Base-by-base conservation (phyloP, 2,329 filamentous ascomycete genomes). In the Sporothrix mexicana region DNA sequence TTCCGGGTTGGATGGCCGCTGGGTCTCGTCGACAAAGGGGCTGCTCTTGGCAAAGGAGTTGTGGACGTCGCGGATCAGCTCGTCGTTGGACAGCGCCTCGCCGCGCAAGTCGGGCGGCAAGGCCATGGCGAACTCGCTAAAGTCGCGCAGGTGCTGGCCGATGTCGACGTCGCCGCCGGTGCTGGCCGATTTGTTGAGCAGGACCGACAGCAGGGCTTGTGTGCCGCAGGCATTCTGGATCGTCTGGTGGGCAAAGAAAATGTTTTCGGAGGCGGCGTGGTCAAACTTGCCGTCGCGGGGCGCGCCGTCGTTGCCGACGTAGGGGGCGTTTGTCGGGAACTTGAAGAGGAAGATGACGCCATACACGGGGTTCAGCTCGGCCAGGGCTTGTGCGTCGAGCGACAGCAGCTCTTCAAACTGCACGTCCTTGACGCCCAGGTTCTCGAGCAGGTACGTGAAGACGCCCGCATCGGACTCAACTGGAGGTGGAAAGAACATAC, bases 321-420 rank as follows among this genome's bases (percentile, higher is more conserved):
- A 91, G 77, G 85, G 88, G 74, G 82, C 88, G 80, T 92, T 90
- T 74, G 90, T 94, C 69, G 89, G 93, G 83, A 93, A 99, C 84
- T 98, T 98, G 90, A 99, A 99, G 81, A 99, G 93, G 83, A 99
- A 99, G 79, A 99, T 98, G 77, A 99, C 94, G 79, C 96, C 96
- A 84, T 97, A 97, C 70, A 97, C 87, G 20, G 93, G 92, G 77
- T 92, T 90, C 47, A 94, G 88, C 76, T 90, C 84, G 59, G 88
- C 87, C 13, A 97, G 87, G 73, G 88, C 88, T 70, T 93, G 89
- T 7, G 93, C 86, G 77, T 98, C 95, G 76, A 99, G 90, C 0
- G 93, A 92, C 73, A 98, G 89, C 76, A 99, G 90, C 84, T 99
- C 96, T 84, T 98, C 96, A 80, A 98, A 98, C 82, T 99, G 96